These are phyloP conservation scores for Podaxis sp. DNA, from an alignment of 768 basidiomycete species.

Conservation along the genomic window DNA sequence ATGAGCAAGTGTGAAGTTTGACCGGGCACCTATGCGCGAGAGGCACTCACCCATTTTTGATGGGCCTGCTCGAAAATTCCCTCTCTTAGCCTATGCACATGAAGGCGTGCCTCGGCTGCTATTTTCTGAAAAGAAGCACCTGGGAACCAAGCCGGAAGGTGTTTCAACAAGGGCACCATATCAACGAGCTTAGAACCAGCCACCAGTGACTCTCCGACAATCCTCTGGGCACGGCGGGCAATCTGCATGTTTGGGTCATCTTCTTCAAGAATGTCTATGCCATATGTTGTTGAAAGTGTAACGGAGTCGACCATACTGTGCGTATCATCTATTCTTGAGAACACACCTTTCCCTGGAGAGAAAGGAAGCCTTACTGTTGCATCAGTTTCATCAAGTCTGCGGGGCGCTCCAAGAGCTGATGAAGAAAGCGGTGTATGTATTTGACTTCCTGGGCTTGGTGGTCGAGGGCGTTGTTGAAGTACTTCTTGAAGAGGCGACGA, in stretches of 20 bases:
- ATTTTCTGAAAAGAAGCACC: constrained; percentile 46
- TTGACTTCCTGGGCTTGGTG: constrained; percentile 16
- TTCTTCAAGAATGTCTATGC: constrained; percentile 25
- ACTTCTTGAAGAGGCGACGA: constrained; percentile 20
- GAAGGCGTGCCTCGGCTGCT: constrained; percentile 31
- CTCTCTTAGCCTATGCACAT: constrained; percentile 37
- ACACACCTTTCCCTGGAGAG: neutral
- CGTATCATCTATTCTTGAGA: neutral
- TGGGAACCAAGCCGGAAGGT: constrained; percentile 47
- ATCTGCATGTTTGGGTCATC: constrained; percentile 31
- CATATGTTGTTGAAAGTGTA: constrained; percentile 30
- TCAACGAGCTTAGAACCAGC: constrained; percentile 33
- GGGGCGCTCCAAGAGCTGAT: neutral
- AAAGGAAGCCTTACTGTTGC: neutral
- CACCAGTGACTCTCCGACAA: constrained; percentile 23
- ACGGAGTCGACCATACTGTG: constrained; percentile 26
- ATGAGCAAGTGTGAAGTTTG: neutral
- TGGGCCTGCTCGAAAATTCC: constrained; percentile 29
- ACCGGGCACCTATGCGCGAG: constrained; percentile 20
- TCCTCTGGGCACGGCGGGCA: constrained; percentile 19
- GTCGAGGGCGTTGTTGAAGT: constrained; percentile 7
- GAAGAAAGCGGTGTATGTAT: constrained; percentile 19
- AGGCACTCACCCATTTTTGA: constrained; percentile 16
- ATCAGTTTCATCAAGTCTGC: neutral
- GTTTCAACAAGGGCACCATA: constrained; percentile 31